Percentiles rank a stretch among this genome's conserved stretches.
Evolutionary conservation across 352 stramenopile genomes (phyloP).

Genomic region (Phytophthora lateralis): DNA sequence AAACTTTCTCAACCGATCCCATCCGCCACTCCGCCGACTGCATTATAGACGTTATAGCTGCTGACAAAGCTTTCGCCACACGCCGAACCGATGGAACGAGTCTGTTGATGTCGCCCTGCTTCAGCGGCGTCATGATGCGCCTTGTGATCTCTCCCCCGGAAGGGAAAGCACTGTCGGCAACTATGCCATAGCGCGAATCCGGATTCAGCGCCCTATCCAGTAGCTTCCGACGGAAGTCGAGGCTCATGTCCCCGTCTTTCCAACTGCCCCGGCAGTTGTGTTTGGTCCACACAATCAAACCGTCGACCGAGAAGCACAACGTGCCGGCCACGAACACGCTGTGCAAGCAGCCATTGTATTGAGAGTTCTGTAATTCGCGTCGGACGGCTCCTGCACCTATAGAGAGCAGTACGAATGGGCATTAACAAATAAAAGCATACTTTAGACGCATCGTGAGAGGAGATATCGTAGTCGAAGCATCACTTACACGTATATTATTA

Average conservation of each 20-base stretch:
- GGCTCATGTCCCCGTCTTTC: conserved; percentile 19
- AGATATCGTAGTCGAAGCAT: too few species aligned
- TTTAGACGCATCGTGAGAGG: too few species aligned
- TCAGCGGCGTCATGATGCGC: neutral
- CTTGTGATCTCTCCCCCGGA: neutral
- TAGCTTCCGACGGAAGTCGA: conserved; percentile 1
- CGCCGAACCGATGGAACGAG: neutral
- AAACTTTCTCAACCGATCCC: conserved; percentile 1
- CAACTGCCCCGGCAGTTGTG: conserved; percentile 22
- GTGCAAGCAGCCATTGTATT: conserved; percentile 28
- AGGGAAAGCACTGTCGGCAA: conserved; percentile 12
- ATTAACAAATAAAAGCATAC: too few species aligned
- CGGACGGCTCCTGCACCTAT: neutral
- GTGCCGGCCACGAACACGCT: conserved; percentile 7
- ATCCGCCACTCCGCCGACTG: conserved; percentile 3
- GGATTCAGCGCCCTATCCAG: neutral
- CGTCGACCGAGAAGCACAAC: conserved; percentile 16
- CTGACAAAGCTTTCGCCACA: neutral
- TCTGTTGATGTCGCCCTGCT: neutral
- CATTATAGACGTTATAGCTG: neutral
- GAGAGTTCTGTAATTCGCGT: conserved; percentile 10
- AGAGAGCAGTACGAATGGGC: too few species aligned
- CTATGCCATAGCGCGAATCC: conserved; percentile 4
- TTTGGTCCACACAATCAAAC: conserved; percentile 12
- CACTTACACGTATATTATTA: conserved; percentile 2